Evolutionary conservation across 139 green algal species (phyloP).

Genomic region (Ettlia oleoabundans): DNA sequence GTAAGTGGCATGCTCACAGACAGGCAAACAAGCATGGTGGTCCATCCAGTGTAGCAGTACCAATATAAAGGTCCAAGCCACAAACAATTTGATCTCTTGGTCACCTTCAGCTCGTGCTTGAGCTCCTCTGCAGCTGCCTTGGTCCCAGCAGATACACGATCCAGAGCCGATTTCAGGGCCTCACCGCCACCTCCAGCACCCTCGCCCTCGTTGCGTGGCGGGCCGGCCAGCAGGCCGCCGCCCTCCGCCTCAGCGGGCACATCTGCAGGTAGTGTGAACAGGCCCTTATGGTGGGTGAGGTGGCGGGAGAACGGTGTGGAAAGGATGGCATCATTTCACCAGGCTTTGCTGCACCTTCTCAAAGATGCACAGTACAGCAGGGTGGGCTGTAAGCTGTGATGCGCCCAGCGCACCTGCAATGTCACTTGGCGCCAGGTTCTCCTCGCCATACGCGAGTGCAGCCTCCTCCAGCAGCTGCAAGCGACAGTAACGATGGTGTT

Average conservation of each 20-base stretch:
- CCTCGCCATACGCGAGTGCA: background rate
- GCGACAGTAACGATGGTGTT: too few relatives aligned
- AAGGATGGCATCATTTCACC: too few relatives aligned
- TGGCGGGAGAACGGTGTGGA: too few relatives aligned
- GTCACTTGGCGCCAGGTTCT: background rate
- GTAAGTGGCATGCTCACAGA: too few relatives aligned
- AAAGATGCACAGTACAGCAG: too few relatives aligned
- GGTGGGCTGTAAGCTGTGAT: too few relatives aligned
- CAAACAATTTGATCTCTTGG: background rate
- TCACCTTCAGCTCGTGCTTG: background rate
- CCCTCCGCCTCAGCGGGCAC: background rate
- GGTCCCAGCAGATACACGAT: background rate
- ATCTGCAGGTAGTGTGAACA: background rate
- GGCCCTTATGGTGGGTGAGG: too few relatives aligned
- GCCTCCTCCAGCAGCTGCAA: constrained; percentile 4
- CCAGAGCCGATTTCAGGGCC: background rate
- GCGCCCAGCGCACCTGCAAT: background rate
- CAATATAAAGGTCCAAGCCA: background rate
- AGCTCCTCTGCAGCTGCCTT: background rate
- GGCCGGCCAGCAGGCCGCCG: too few relatives aligned
- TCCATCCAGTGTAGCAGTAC: too few relatives aligned
- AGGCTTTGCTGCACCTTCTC: too few relatives aligned
- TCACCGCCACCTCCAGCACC: background rate
- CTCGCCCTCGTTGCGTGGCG: too few relatives aligned
- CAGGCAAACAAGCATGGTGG: too few relatives aligned